Conservation (phyloP, 331 rosid genomes). For the Arachis monticola region DNA sequence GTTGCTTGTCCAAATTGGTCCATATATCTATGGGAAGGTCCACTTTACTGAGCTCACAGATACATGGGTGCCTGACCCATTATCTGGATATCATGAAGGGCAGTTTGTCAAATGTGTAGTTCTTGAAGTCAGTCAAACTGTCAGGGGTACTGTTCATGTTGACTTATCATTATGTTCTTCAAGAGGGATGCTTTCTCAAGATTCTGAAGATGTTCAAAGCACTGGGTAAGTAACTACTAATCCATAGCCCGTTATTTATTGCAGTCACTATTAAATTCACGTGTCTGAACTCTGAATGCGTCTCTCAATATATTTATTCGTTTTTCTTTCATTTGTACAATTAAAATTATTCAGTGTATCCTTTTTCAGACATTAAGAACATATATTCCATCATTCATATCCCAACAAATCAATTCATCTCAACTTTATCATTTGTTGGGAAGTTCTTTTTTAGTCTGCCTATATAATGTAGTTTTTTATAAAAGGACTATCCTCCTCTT, state of each 20-base stretch:
- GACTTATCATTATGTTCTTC: slow-evolving; percentile 74
- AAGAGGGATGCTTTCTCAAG: slow-evolving; percentile 35
- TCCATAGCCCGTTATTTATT: neutral
- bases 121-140: slow-evolving; percentile 62
- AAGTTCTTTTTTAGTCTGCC: slow-evolving; percentile 14
- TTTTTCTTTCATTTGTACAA: neutral
- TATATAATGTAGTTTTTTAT: slow-evolving; percentile 15
- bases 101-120: slow-evolving; percentile 86
- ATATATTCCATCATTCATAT: slow-evolving; percentile 13
- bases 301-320: neutral
- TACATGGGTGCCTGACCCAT: slow-evolving; percentile 70
- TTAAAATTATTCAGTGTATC: neutral
- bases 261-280: neutral
- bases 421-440: neutral
- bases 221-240: slow-evolving; percentile 49
- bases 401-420: neutral
- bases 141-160: slow-evolving; percentile 65
- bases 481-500: slow-evolving; percentile 12
- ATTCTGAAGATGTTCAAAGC: slow-evolving; percentile 41
- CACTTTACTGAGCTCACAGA: slow-evolving; percentile 78
- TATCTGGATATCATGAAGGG: slow-evolving; percentile 80
- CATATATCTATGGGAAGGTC: slow-evolving; percentile 74
- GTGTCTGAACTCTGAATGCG: neutral
- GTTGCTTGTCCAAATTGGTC: slow-evolving; percentile 79
- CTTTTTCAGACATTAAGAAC: slow-evolving; percentile 1